Evolutionary conservation across 139 green algal species (phyloP).

Genomic region (Coelastrella sp.): DNA sequence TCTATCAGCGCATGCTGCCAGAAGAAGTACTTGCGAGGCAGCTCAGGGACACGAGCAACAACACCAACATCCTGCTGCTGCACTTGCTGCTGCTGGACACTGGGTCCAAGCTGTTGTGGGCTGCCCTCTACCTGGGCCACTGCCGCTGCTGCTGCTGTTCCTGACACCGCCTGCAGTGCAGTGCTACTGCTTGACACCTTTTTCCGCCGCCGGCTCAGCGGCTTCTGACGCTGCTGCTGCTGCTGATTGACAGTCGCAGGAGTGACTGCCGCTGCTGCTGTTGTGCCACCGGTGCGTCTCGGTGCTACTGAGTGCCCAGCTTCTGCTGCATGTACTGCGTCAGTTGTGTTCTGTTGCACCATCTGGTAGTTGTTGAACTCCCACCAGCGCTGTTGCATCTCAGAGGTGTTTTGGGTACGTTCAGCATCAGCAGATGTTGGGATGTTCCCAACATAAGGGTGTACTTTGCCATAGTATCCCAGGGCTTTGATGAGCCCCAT

Average conservation of each 20-base stretch:
- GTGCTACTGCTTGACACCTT: not conserved
- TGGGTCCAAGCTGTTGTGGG: not conserved
- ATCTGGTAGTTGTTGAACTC: not conserved
- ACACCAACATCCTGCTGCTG: constrained; percentile 9
- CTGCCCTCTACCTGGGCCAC: not conserved
- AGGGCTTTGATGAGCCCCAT: constrained; percentile 1
- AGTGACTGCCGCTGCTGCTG: constrained; percentile 13
- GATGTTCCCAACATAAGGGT: not conserved
- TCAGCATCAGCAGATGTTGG: not conserved
- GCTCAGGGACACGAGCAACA: not conserved
- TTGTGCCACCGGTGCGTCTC: not conserved
- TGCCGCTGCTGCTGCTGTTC: constrained; percentile 19
- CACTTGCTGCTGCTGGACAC: constrained; percentile 29
- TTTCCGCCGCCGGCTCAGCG: not conserved
- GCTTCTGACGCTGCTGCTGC: constrained; percentile 16
- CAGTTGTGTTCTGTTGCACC: not conserved
- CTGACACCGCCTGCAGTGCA: not conserved
- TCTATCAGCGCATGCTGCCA: constrained; percentile 8
- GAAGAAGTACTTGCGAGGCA: not conserved
- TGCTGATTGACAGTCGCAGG: not conserved
- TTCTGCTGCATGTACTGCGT: constrained; percentile 12
- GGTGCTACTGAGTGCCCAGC: not conserved
- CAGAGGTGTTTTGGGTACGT: not conserved
- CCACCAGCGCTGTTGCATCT: not conserved
- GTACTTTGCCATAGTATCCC: not conserved